Evolutionary conservation across 306 rosid species (phyloP).

Genomic region (Betula pendula): DNA sequence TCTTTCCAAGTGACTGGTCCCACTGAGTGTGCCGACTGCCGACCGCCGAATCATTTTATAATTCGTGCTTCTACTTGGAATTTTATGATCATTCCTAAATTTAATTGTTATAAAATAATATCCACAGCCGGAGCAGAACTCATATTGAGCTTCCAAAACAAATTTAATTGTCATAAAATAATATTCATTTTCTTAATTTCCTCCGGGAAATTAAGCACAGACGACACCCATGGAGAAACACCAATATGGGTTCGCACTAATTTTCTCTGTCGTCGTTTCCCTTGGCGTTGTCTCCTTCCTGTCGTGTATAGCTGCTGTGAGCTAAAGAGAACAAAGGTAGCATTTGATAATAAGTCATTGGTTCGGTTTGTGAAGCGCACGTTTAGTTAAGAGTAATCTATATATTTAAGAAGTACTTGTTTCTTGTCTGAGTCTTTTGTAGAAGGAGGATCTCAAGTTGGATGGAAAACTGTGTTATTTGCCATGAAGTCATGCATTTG

Average conservation of each 20-base stretch:
- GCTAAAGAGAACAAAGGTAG: slow-evolving; percentile 64
- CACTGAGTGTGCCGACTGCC: neutral
- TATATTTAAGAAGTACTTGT: neutral
- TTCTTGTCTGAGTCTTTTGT: slow-evolving; percentile 12
- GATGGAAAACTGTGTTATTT: slow-evolving; percentile 61
- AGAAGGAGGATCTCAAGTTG: slow-evolving; percentile 68
- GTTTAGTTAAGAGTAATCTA: too few species aligned
- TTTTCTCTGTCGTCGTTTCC: slow-evolving; percentile 36
- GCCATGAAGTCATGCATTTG: slow-evolving; percentile 72
- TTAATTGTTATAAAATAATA: too few species aligned
- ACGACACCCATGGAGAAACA: slow-evolving; percentile 50
- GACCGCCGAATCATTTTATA: neutral
- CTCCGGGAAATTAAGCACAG: slow-evolving; percentile 9
- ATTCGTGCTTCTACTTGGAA: neutral
- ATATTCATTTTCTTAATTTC: too few species aligned
- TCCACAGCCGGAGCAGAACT: too few species aligned
- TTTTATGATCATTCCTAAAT: too few species aligned
- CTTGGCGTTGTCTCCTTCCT: slow-evolving; percentile 59
- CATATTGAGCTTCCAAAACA: too few species aligned
- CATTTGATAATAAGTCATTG: neutral
- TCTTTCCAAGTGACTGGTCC: slow-evolving; percentile 23
- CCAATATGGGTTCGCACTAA: slow-evolving; percentile 32
- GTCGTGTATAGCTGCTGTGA: slow-evolving; percentile 74
- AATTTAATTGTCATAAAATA: too few species aligned
- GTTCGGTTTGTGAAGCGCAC: neutral